A percentile compares a stretch with the other conserved stretches of the same genome.
Evolutionary conservation across 345 rosid species (phyloP).

Genomic region (Eucalyptus leucophloia): DNA sequence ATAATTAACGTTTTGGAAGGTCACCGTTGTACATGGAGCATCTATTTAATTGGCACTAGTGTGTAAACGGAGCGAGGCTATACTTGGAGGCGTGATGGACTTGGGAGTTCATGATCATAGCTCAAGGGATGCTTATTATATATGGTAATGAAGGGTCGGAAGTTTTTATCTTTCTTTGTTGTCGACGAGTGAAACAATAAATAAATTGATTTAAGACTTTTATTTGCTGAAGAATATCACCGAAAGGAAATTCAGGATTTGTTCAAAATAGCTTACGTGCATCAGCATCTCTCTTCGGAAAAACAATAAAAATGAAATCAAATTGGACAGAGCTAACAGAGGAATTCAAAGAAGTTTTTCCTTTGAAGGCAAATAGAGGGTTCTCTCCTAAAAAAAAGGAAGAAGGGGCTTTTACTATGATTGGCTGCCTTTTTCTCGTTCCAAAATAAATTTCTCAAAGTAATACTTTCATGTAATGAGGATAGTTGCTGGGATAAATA

Average conservation of each 20-base stretch:
- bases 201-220: not conserved
- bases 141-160: not conserved
- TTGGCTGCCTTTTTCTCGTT: not conserved
- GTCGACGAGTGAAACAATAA: not conserved
- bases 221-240: not conserved
- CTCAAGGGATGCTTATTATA: not conserved
- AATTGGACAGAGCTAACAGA: not conserved
- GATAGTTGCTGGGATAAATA: not conserved
- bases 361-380: not conserved
- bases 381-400: not conserved
- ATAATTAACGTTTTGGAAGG: not conserved
- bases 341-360: not conserved
- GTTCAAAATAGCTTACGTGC: not conserved
- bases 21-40: not conserved
- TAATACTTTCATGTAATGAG: not conserved
- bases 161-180: not conserved
- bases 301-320: not conserved
- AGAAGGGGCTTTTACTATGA: not conserved
- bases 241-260: not conserved
- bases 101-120: not conserved
- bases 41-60: not conserved
- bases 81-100: not conserved
- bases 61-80: not conserved
- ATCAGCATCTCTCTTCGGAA: not conserved
- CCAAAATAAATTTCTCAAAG: not conserved